Conservation (phyloP, 805 yeast species). For the Nakazawaea sp. region DNA sequence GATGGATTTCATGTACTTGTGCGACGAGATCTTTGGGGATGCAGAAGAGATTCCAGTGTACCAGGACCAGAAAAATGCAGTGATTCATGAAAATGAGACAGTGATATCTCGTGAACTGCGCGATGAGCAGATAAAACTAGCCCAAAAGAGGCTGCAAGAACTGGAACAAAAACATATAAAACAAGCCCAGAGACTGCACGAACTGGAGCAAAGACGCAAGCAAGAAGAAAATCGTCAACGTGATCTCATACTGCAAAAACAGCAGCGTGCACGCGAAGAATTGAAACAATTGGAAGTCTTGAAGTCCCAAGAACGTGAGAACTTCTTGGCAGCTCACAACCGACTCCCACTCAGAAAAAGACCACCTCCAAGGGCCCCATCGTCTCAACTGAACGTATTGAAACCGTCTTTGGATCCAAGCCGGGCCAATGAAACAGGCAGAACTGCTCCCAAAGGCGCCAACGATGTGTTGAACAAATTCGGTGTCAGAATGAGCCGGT, state of each 20-base stretch:
- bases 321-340: background rate
- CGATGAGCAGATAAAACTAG: too few relatives aligned
- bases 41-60: slow-evolving; percentile 8
- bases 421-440: slow-evolving; percentile 3
- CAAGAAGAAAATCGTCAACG: background rate
- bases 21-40: slow-evolving; percentile 12
- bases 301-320: slow-evolving; percentile 1
- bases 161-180: slow-evolving; percentile 2
- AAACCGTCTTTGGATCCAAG: slow-evolving; percentile 19
- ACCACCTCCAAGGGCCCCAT: background rate
- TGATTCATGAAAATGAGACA: background rate
- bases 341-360: background rate
- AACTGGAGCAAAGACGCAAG: background rate
- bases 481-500: slow-evolving; percentile 21
- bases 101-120: background rate
- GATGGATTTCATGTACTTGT: slow-evolving; percentile 11
- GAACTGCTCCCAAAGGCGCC: slow-evolving; percentile 12
- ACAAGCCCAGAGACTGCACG: background rate
- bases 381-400: background rate
- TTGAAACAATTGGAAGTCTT: background rate
- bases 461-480: slow-evolving; percentile 19
- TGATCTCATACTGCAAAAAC: background rate
- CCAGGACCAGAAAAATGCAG: background rate
- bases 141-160: background rate
- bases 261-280: slow-evolving; percentile 3